Conservation (phyloP, 2,329 filamentous ascomycete species). For the Aspergillus luchuensis region DNA sequence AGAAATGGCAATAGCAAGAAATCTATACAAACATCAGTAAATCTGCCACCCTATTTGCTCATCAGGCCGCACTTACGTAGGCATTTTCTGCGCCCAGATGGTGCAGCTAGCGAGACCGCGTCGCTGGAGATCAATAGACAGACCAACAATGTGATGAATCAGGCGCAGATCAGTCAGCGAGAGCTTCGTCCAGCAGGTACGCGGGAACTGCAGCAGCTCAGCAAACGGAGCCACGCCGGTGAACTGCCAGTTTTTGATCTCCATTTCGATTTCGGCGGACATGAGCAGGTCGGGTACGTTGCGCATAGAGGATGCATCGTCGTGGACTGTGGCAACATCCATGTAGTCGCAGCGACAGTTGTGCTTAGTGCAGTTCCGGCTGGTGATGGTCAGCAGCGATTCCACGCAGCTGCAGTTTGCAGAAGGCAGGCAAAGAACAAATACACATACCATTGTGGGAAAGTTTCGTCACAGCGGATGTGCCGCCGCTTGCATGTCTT, state of each 20-base stretch:
- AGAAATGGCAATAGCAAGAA: slow-evolving; percentile 77
- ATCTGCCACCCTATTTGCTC: no score
- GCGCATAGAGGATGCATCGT: slow-evolving; percentile 54
- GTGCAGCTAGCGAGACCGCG: slow-evolving; percentile 81
- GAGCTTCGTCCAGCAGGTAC: slow-evolving; percentile 71
- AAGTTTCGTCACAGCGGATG: slow-evolving; percentile 96
- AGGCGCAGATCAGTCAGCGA: slow-evolving; percentile 78
- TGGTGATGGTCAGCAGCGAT: slow-evolving; percentile 40
- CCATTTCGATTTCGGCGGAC: slow-evolving; percentile 80
- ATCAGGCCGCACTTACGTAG: slow-evolving; percentile 65
- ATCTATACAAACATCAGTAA: slow-evolving; percentile 51
- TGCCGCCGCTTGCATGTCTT: slow-evolving; percentile 97
- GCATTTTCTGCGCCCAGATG: slow-evolving; percentile 89
- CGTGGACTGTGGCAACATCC: slow-evolving; percentile 69
- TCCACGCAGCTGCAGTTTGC: background rate
- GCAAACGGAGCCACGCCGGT: slow-evolving; percentile 86
- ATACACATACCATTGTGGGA: slow-evolving; percentile 82
- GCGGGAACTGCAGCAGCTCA: slow-evolving; percentile 74
- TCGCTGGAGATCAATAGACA: slow-evolving; percentile 78
- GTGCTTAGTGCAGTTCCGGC: slow-evolving; percentile 98
- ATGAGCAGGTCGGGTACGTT: slow-evolving; percentile 71
- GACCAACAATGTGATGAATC: slow-evolving; percentile 84
- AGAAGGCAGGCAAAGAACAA: background rate
- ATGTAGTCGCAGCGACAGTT: slow-evolving; percentile 98
- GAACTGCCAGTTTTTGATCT: slow-evolving; percentile 79